Evolutionary conservation across 305 asterid species (phyloP), one percentile per base, ranked within the genome.

Genomic region (Euphrasia arctica): DNA sequence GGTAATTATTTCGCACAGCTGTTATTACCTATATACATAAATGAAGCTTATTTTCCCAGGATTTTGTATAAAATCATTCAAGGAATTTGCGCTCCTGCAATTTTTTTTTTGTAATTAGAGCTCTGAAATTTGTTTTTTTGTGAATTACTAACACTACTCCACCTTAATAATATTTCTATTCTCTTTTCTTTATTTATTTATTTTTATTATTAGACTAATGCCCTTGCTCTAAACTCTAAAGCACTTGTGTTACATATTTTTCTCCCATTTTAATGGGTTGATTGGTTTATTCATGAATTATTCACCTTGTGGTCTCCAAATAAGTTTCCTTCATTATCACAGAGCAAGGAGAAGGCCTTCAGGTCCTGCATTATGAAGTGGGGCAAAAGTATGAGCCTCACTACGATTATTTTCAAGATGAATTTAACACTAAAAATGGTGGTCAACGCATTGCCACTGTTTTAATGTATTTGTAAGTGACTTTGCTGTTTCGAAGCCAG

Each of bases 271-370:
- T 47, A 5, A 15, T 52, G 64, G 47, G 13, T 64, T 29, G 32
- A 61, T 66, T 48, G 60, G 36, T 66, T 25, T 48, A 47, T 47
- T 27, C 4, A 39, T 27, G n/a, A 13, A 34, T 59, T 61, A 43
- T 67, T 69, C 62, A 49, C 47, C 60, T 51, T 66, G 58, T 69
- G 63, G 55, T 4, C 47, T 63, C 58, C 36, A 39, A 47, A 28
- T 47, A 52, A 41, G 70, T 65, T 43, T 41, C 22, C 63, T 67
- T 50, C 70, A 52, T 59, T 54, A 73, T 72, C 25, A 66, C 89
- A 93, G 99, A 93, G 70, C 84, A 93, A 41, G 99, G 99, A 1
- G 96, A 93, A 75, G 96, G 97, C 64, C 96, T 93, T 56, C 98
- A 90, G 76, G 25, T 90, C 73, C 93, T 93, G 72, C 98, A 90